phyloP scores from a whole-genome alignment of 2,329 filamentous ascomycete species.

The Epichloe scottii region DNA sequence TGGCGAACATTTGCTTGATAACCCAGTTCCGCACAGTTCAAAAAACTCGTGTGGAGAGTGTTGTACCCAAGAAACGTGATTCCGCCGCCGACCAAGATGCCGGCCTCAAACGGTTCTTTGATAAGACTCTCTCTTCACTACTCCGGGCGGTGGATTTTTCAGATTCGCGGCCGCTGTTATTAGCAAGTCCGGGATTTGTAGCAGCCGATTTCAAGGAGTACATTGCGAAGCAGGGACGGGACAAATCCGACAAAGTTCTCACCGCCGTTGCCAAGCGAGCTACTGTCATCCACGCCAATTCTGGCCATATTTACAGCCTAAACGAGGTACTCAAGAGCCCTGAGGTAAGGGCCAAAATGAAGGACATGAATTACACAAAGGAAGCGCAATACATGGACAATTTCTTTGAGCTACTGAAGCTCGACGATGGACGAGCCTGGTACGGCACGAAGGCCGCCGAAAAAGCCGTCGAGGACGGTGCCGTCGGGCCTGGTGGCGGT shows the following conservation, averaged over 20 bases:
- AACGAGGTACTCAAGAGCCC: constrained; percentile 76
- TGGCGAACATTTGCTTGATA: constrained; percentile 73
- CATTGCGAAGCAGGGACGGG: constrained; percentile 46
- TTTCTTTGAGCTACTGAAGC: constrained; percentile 64
- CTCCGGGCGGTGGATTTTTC: constrained; percentile 66
- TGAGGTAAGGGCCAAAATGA: constrained; percentile 63
- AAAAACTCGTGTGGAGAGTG: constrained; percentile 48
- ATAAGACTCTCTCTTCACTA: constrained; percentile 62
- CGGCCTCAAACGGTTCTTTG: constrained; percentile 62
- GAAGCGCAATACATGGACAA: constrained; percentile 78
- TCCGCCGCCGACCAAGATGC: constrained; percentile 54
- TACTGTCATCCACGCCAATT: constrained; percentile 70
- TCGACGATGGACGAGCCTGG: constrained; percentile 79
- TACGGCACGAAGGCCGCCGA: constrained; percentile 79
- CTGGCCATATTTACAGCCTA: constrained; percentile 75
- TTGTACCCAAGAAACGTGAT: constrained; percentile 55
- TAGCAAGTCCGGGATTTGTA: constrained; percentile 83
- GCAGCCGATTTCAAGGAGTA: constrained; percentile 70
- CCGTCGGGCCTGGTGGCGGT: constrained; percentile 76
- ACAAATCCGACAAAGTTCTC: constrained; percentile 56
- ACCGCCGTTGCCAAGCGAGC: constrained; percentile 47
- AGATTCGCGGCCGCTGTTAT: constrained; percentile 57
- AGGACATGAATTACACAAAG: constrained; percentile 76
- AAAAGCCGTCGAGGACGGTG: constrained; percentile 72
- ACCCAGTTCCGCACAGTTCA: constrained; percentile 69